Evolutionary conservation across 2,329 filamentous ascomycete species (phyloP), one percentile per base, ranked within the genome.

Genomic region (Monosporascus ibericus): DNA sequence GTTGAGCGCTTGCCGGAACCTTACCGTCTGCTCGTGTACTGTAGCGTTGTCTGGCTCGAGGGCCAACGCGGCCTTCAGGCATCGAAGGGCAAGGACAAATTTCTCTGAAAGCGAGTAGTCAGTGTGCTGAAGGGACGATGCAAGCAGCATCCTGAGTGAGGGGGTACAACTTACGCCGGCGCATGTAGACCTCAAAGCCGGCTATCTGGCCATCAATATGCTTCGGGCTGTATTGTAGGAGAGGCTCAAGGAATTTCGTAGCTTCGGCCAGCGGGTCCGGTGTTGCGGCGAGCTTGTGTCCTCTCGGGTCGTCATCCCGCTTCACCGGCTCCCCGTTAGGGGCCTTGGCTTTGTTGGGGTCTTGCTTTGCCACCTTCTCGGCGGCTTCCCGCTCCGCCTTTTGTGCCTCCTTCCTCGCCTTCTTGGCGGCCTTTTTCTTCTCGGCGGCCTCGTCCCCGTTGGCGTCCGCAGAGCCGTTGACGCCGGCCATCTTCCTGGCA

Each of bases 171-270:
- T 78, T 82, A 95, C 91, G 85, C 75, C 87, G 81, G 65, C 91
- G 81, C 54, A 95, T 77, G 67, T 90, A 92, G 18, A 99, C 87
- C 72, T 97, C 92, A 63, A 96, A 97, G 5, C 91, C 94, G 49
- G 86, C 82, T 58, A 86, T 79, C 71, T 99, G 94, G 22, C 82
- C 88, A 56, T 94, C 84, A 47, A 95, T 81, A 66, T 85, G 88
- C 73, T 87, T 83, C 2, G 91, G 86, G 64, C 85, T 92, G 64
- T 86, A 87, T 68, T 96, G 87, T 54, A 99, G 78, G 61, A 99
- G 75, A 3, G 89, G 91, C 17, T 72, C 77, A 52, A 99, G 70
- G 68, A 94, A 96, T 69, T 92, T 95, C 76, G 90, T 87, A 3
- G 90, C 90, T 63, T 94, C 91, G 47, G 84, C 85, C 44, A 99